Evolutionary conservation across 1,284 basidiomycete species (phyloP), one percentile per base, ranked within the genome.

Genomic region (Microbotryomycetes sp.): DNA sequence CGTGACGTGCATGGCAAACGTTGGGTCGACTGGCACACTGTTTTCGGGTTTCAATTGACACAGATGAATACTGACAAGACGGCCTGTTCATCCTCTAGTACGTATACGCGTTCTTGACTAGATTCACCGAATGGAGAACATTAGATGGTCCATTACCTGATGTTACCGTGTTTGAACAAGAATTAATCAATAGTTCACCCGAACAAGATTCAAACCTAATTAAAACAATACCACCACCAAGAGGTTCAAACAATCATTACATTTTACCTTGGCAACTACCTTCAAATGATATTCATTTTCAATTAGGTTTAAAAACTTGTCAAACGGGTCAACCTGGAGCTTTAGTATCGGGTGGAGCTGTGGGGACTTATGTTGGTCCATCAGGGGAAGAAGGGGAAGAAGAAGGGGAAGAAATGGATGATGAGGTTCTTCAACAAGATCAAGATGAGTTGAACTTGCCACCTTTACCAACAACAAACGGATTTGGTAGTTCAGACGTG

Each of bases 81-180:
- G 36, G 36, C 19, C 36, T 42, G 12, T 42, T 42, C 19, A 9
- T 42, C 6, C 14, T 30, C 42, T 36, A 68, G 66, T 68, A 68
- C 56, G 62, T 68, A 46, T 68, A 63, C 59, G 57, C 64, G 15
- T 68, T 61, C 58, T 31, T 66, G 45, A 30, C 49, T 28, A 54
- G 49, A 16, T 68, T 66, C 62, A 66, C 66, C 57, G 57, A 62
- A 30, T 54, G 63, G 16, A 54, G 54, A 54, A 30, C 60, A 42
- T 31, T 45, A 28, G 49, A 59, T 25, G 36, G 36, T 12, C 36
- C 36, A 12, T 19, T 42, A 19, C 36, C 36, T 12, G 59, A 59
- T 25, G 16, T 42, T 6, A 56, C 59, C 29, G 45, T 60, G 9
- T 50, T 68, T 52, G 66, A 66, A n/a, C 36, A 59, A 30, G 64